Percentiles rank a stretch among this genome's conserved stretches.
phyloP scores from a whole-genome alignment of 139 green algal species.

The Mesostigma viride region DNA sequence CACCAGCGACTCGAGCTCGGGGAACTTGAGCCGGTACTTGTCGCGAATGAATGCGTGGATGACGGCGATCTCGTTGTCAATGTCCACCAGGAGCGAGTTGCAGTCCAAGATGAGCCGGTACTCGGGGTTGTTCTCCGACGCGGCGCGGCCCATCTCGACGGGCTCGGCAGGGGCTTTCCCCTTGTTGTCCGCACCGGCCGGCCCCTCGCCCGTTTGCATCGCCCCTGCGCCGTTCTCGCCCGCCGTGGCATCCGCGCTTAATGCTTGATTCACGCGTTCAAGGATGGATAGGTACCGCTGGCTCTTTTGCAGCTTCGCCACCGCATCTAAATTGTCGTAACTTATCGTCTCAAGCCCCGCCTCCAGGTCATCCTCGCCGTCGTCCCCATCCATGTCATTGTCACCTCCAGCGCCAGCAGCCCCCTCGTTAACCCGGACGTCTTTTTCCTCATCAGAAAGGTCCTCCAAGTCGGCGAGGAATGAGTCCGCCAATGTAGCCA shows the following conservation, averaged over 20 bases:
- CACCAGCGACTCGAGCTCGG: constrained; percentile 88
- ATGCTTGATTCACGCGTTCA: too few species aligned
- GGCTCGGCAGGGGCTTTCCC: neutral
- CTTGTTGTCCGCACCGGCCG: constrained; percentile 2
- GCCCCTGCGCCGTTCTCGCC: neutral
- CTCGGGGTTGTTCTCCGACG: constrained; percentile 18
- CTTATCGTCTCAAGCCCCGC: constrained; percentile 55
- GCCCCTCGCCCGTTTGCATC: neutral
- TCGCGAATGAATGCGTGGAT: constrained; percentile 61
- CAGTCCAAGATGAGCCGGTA: constrained; percentile 83
- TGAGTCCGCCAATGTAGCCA: constrained; percentile 75
- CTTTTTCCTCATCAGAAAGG: constrained; percentile 61
- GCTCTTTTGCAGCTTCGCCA: constrained; percentile 52
- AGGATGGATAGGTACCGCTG: constrained; percentile 45
- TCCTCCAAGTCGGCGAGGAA: constrained; percentile 94
- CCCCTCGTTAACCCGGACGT: constrained; percentile 27
- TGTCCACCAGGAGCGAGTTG: constrained; percentile 88
- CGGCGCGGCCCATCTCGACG: neutral
- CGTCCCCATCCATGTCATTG: constrained; percentile 4
- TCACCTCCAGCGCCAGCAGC: constrained; percentile 10
- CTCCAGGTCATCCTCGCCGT: constrained; percentile 4
- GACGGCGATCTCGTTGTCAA: constrained; percentile 82
- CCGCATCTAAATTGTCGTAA: constrained; percentile 55
- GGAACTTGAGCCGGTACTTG: constrained; percentile 74
- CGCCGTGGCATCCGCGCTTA: neutral